Percentiles rank a stretch among this genome's conserved stretches.
These are phyloP conservation scores for Pneumocystis oryctolagi DNA, from an alignment of 1,139 yeast species.

Conservation along the genomic window DNA sequence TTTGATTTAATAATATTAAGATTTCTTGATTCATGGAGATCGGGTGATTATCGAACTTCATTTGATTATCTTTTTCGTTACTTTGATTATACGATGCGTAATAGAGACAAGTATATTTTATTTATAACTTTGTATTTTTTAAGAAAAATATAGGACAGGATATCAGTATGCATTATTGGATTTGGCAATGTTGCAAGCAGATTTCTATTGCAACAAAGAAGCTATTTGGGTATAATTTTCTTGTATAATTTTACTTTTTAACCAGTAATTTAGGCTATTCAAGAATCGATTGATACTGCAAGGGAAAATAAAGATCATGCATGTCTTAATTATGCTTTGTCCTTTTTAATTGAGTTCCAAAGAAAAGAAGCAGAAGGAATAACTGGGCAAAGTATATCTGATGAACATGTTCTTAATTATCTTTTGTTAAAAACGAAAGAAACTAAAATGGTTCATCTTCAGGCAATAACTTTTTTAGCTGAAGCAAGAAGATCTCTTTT, in stretches of 20 bases:
- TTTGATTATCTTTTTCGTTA: slow-evolving; percentile 61
- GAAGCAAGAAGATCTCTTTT: slow-evolving; percentile 12
- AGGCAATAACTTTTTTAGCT: slow-evolving; percentile 13
- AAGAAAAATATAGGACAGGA: slow-evolving; percentile 23
- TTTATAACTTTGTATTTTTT: not conserved
- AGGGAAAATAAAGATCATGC: slow-evolving; percentile 66
- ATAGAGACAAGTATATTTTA: slow-evolving; percentile 33
- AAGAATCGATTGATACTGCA: slow-evolving; percentile 79
- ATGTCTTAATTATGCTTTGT: slow-evolving; percentile 59
- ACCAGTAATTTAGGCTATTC: slow-evolving; percentile 43
- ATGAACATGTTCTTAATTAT: slow-evolving; percentile 14
- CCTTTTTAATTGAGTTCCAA: slow-evolving; percentile 66
- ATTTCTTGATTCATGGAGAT: slow-evolving; percentile 41
- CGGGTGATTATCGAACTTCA: slow-evolving; percentile 58
- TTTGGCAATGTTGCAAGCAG: slow-evolving; percentile 62
- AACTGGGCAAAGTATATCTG: slow-evolving; percentile 24
- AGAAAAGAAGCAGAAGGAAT: slow-evolving; percentile 49
- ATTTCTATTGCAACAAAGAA: slow-evolving; percentile 57
- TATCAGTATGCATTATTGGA: slow-evolving; percentile 75
- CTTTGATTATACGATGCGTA: slow-evolving; percentile 74
- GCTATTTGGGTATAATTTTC: slow-evolving; percentile 29
- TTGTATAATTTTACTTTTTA: not conserved
- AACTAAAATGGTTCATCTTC: slow-evolving; percentile 10
- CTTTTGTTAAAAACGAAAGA: slow-evolving; percentile 14
- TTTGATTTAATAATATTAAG: not conserved